Evolutionary conservation across 2,329 filamentous ascomycete genomes (phyloP), one percentile per base, ranked within the genome.

Genomic region (Triangularia verruculosa): DNA sequence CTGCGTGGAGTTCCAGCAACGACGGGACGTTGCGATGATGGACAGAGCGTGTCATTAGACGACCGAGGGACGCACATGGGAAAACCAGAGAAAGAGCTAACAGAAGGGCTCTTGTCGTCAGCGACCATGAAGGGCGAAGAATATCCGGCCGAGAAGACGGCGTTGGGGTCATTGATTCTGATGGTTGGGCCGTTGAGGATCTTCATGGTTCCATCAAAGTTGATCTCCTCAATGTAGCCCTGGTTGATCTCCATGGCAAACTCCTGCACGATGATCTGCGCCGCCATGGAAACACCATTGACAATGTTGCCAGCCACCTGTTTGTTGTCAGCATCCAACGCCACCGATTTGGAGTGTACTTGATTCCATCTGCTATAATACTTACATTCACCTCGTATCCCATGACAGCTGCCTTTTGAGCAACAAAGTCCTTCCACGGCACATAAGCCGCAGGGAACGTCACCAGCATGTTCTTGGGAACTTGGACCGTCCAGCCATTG

Each of bases 11-110:
- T 24, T 5, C 72, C 72, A 1, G 74, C 72, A 1, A 69, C 61
- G 52, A 74, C 72, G 0, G 76, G 76, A 1, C 76, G 69, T 60
- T 78, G 76, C 24, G 68, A 71, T 4, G 72, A 30, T 3, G 75
- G 75, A 56, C 76, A 78, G 1, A 75, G 66, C 0, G 75, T 72
- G 27, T 78, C 76, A 1, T 72, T 73, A 24, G 71, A 63, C 22
- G 76, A 77, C 15, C 81, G 74, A 0, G 79, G 80, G 17, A 83
- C 78, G 62, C 81, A 83, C 80, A 83, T 83, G 1, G 81, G 81
- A 58, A 82, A 83, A 0, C 81, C 81, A 12, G 78, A 79, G 70
- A 81, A 83, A 1, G 79, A 77, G 1, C 75, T 77, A 60, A 83
- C 75, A 57, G 77, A 79, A 0, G 81, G 81, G 63, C 77, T 83